Evolutionary conservation across 148 eudicot species (phyloP).

Genomic region (Tetragonia tetragonoides): DNA sequence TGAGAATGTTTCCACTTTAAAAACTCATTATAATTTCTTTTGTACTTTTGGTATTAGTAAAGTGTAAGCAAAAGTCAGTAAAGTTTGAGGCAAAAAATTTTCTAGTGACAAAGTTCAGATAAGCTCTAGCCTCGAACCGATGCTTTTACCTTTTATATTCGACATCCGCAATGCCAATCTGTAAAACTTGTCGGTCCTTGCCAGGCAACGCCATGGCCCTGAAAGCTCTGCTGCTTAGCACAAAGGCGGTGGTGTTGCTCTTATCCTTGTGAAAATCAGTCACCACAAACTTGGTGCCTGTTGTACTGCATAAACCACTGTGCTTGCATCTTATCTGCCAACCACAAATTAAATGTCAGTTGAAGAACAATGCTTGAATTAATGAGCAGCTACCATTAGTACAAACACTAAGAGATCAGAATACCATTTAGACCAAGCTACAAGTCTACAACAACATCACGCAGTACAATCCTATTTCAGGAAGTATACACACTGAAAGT

Average conservation of each 20-base stretch:
- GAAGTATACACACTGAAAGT: too few relatives aligned
- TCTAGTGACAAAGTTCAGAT: too few relatives aligned
- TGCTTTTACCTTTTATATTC: conserved; percentile 26
- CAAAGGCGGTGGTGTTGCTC: conserved; percentile 50
- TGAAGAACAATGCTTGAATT: background rate
- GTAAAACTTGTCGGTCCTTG: conserved; percentile 37
- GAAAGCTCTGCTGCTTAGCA: conserved; percentile 71
- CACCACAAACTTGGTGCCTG: conserved; percentile 51
- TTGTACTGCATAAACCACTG: conserved; percentile 38
- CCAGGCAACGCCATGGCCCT: conserved; percentile 71
- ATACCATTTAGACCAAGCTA: too few relatives aligned
- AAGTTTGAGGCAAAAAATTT: too few relatives aligned
- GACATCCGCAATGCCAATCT: conserved; percentile 39
- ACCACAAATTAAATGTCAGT: background rate
- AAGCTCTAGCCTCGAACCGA: too few relatives aligned
- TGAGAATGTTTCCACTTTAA: too few relatives aligned
- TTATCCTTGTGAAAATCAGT: conserved; percentile 48
- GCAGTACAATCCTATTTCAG: too few relatives aligned
- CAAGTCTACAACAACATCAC: too few relatives aligned
- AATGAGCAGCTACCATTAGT: background rate
- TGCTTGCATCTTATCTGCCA: conserved; percentile 73
- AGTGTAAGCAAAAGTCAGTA: too few relatives aligned
- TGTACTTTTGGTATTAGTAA: too few relatives aligned
- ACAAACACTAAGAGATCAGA: too few relatives aligned
- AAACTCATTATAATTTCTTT: too few relatives aligned